A percentile compares a stretch with the other conserved stretches of the same genome.
Evolutionary conservation across 2,329 filamentous ascomycete genomes (phyloP).

Genomic region (Aplosporella prunicola): DNA sequence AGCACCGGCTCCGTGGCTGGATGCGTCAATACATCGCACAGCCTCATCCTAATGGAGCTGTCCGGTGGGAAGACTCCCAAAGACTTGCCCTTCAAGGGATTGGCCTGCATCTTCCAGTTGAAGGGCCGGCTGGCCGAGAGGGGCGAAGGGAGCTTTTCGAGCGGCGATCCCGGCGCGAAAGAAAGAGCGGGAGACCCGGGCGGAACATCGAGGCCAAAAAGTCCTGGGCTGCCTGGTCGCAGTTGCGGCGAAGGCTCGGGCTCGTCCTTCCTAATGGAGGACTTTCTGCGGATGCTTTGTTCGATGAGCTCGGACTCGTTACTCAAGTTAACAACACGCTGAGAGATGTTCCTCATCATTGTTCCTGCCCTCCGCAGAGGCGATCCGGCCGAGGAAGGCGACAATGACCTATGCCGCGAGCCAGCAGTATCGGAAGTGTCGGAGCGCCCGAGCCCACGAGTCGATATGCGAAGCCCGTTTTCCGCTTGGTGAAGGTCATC

Average conservation of each 20-base stretch:
- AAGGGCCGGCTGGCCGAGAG: constrained; percentile 15
- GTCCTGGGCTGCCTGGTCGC: background rate
- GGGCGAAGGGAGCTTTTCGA: constrained; percentile 32
- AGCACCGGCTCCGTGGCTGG: constrained; percentile 81
- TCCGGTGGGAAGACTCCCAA: constrained; percentile 76
- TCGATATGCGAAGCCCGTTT: constrained; percentile 35
- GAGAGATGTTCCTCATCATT: constrained; percentile 66
- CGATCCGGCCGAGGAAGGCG: constrained; percentile 35
- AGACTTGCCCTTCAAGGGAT: constrained; percentile 78
- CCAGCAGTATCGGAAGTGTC: too few species aligned
- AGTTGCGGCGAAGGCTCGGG: constrained; percentile 38
- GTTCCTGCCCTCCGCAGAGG: constrained; percentile 41
- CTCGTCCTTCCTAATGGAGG: constrained; percentile 48
- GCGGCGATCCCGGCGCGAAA: constrained; percentile 22
- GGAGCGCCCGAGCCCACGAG: constrained; percentile 19
- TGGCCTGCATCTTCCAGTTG: constrained; percentile 40
- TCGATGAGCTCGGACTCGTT: constrained; percentile 82
- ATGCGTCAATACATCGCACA: constrained; percentile 80
- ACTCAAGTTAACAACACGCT: constrained; percentile 94
- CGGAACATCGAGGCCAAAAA: constrained; percentile 27
- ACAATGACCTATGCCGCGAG: constrained; percentile 40
- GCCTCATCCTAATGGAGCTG: constrained; percentile 59
- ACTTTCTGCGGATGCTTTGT: constrained; percentile 54
- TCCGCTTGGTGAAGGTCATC: constrained; percentile 55
- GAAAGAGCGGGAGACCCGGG: constrained; percentile 14